phyloP scores from a whole-genome alignment of 2,329 filamentous ascomycete species.

The Pseudocercospora pini-densiflorae region DNA sequence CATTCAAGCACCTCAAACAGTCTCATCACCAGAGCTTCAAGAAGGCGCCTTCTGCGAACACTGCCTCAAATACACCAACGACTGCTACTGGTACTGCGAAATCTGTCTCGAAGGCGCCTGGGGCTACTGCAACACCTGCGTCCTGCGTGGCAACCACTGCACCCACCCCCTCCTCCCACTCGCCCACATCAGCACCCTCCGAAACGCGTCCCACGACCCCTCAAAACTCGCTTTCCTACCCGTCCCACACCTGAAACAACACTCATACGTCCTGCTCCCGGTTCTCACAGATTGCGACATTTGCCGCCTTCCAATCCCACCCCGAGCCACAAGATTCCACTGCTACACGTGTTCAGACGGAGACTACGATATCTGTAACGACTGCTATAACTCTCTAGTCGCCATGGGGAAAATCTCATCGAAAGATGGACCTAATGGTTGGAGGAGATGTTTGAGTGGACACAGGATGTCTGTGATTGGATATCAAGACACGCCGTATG shows the following conservation, averaged over 20 bases:
- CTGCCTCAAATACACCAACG: conserved; percentile 74
- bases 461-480: conserved; percentile 85
- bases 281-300: conserved; percentile 78
- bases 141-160: conserved; percentile 80
- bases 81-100: conserved; percentile 89
- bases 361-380: conserved; percentile 84
- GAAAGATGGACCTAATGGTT: conserved; percentile 79
- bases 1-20: conserved; percentile 26
- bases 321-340: conserved; percentile 73
- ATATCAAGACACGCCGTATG: conserved; percentile 65
- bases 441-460: conserved; percentile 78
- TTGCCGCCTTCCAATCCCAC: conserved; percentile 73
- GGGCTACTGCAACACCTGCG: conserved; percentile 89
- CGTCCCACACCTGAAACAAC: conserved; percentile 45
- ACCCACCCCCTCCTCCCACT: conserved; percentile 81
- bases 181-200: conserved; percentile 56
- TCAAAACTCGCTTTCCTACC: conserved; percentile 28
- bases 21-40: conserved; percentile 55
- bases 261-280: conserved; percentile 47
- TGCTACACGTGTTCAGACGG: conserved; percentile 77
- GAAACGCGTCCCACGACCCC: conserved; percentile 28
- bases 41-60: conserved; percentile 83
- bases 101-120: conserved; percentile 90
- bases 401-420: conserved; percentile 66
- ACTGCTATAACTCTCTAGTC: conserved; percentile 75